Conservation (phyloP, 139 green algal species). For the Ostreobium quekettii region DNA sequence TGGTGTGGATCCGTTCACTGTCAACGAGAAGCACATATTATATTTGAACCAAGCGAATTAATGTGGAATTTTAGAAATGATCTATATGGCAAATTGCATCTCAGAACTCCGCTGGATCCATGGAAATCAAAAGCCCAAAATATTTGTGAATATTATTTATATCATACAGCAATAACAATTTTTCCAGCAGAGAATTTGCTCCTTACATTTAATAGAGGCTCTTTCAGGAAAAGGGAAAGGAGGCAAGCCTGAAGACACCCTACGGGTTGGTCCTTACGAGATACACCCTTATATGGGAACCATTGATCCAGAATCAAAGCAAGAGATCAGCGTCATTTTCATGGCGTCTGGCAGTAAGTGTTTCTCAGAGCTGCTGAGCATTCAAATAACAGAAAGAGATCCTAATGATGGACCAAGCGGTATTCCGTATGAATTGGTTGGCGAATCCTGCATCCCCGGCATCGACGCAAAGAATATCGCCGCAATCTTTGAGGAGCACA, state of each 20-base stretch:
- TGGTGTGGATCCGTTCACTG: no score
- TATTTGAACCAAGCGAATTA: no score
- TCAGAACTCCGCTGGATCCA: no score
- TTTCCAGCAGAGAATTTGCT: no score
- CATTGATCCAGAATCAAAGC: conserved; percentile 36
- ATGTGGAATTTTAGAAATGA: no score
- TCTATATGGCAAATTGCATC: no score
- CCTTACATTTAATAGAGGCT: no score
- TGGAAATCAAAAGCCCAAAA: no score
- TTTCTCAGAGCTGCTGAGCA: conserved; percentile 11
- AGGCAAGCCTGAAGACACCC: not conserved
- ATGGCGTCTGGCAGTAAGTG: conserved; percentile 29
- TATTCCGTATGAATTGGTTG: conserved; percentile 57
- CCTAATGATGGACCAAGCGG: conserved; percentile 25
- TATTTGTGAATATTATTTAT: no score
- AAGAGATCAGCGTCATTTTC: conserved; percentile 56
- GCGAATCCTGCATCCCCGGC: conserved; percentile 66
- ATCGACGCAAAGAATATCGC: conserved; percentile 53
- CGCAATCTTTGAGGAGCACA: conserved; percentile 79
- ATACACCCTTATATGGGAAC: conserved; percentile 38
- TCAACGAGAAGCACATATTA: no score
- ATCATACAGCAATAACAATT: no score
- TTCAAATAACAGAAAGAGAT: conserved; percentile 21
- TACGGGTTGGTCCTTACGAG: conserved; percentile 51
- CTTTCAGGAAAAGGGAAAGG: no score